Percentiles rank a stretch among this genome's conserved stretches.
These are phyloP conservation scores for Candida pseudofarinosa DNA, from an alignment of 805 yeast species.

Conservation along the genomic window DNA sequence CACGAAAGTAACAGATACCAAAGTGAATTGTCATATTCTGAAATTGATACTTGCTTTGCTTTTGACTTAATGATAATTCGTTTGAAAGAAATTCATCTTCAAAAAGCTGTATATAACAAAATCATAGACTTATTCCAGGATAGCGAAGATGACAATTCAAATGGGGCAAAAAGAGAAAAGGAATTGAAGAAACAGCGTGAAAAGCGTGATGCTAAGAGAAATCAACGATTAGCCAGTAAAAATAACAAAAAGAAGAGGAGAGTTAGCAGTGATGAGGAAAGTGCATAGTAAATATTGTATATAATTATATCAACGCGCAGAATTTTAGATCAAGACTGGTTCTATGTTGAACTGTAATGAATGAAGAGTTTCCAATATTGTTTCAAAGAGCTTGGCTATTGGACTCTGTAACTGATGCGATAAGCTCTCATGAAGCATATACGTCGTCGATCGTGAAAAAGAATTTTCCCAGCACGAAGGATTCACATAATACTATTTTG, in stretches of 20 bases:
- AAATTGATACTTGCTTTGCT: conserved; percentile 37
- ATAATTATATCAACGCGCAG: conserved; percentile 2
- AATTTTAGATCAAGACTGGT: background rate
- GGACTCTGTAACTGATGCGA: conserved; percentile 6
- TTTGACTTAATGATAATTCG: conserved; percentile 36
- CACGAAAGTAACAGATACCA: conserved; percentile 2
- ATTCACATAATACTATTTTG: conserved; percentile 19
- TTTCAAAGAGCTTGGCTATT: conserved; percentile 25
- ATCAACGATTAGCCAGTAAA: conserved; percentile 21
- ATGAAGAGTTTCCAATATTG: conserved; percentile 14
- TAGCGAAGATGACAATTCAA: conserved; percentile 17
- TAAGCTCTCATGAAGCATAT: conserved; percentile 7
- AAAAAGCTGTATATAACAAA: conserved; percentile 19
- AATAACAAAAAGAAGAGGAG: conserved; percentile 16
- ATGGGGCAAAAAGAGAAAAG: conserved; percentile 16
- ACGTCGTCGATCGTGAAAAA: conserved; percentile 11
- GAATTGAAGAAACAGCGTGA: conserved; percentile 22
- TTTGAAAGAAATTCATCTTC: conserved; percentile 23
- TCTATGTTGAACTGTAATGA: background rate
- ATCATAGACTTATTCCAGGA: conserved; percentile 23
- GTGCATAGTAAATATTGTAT: background rate
- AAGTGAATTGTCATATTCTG: conserved; percentile 17
- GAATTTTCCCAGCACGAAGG: conserved; percentile 10
- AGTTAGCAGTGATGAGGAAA: conserved; percentile 13
- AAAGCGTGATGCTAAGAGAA: conserved; percentile 34